A percentile compares a stretch with the other conserved stretches of the same genome.
Conservation (phyloP, 257 asterid species). For the Jasminum sambac region DNA sequence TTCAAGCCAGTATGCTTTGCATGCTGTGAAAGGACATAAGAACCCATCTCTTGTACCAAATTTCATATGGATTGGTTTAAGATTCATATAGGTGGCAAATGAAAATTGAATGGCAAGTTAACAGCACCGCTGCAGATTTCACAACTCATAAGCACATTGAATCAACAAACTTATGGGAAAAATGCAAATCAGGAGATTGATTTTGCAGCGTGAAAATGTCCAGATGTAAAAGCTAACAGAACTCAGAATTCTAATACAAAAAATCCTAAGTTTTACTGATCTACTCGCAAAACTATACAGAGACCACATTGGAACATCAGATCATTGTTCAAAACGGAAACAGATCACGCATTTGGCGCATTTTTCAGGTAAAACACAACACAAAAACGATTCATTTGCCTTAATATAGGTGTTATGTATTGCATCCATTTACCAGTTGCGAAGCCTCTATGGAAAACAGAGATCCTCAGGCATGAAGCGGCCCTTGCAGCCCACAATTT, state of each 20-base stretch:
- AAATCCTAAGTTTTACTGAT: slow-evolving; percentile 21
- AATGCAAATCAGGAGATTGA: not conserved
- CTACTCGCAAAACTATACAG: not conserved
- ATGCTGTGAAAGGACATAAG: not conserved
- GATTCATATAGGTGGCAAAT: no score
- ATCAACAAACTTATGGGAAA: not conserved
- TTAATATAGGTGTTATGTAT: not conserved
- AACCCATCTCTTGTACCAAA: not conserved
- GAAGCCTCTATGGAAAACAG: slow-evolving; percentile 65
- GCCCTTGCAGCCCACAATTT: slow-evolving; percentile 71
- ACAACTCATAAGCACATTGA: not conserved
- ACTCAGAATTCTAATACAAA: not conserved
- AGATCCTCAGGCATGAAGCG: slow-evolving; percentile 84
- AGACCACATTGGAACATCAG: slow-evolving; percentile 32
- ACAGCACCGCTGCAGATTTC: not conserved
- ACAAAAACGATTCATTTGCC: slow-evolving; percentile 23
- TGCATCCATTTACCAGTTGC: slow-evolving; percentile 60
- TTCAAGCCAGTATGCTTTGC: not conserved
- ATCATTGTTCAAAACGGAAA: slow-evolving; percentile 36
- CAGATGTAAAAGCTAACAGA: not conserved
- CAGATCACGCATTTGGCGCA: slow-evolving; percentile 46
- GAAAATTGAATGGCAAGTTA: no score
- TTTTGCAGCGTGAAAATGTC: not conserved
- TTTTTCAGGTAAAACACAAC: not conserved
- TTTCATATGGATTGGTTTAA: no score